Evolutionary conservation across 2,329 filamentous ascomycete species (phyloP).

Genomic region (Cercospora berteroae): DNA sequence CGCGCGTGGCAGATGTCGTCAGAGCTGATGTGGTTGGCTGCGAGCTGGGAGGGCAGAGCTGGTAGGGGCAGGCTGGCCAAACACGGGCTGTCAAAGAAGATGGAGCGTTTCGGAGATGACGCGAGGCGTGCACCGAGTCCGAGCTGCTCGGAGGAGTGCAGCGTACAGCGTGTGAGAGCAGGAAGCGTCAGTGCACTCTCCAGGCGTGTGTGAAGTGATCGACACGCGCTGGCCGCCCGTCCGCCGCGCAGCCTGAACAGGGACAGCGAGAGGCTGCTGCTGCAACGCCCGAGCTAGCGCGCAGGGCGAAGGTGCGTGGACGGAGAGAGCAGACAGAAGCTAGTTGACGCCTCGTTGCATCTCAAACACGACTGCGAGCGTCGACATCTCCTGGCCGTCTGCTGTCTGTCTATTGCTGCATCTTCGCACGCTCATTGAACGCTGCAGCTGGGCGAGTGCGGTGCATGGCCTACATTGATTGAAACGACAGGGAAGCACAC

Average conservation of each 20-base stretch:
- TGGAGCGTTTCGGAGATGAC: neutral
- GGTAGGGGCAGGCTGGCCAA: neutral
- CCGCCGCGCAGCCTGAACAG: neutral
- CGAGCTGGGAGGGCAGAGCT: neutral
- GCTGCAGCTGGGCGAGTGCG: neutral
- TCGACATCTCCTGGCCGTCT: neutral
- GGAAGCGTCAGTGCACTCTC: neutral
- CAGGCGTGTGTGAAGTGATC: neutral
- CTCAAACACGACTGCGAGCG: neutral
- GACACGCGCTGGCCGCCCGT: neutral
- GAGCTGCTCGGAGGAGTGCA: neutral
- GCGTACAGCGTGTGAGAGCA: neutral
- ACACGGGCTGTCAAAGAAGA: neutral
- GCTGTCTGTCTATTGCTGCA: neutral
- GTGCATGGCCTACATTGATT: neutral
- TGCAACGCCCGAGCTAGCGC: neutral
- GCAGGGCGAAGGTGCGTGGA: neutral
- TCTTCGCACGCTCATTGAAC: neutral
- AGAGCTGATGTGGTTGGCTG: neutral
- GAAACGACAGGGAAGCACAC: neutral
- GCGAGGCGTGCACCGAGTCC: neutral
- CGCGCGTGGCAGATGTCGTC: neutral
- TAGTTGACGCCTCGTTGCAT: neutral
- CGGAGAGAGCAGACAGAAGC: neutral
- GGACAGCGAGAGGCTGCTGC: neutral